Evolutionary conservation across 2,329 filamentous ascomycete species (phyloP), one percentile per base, ranked within the genome.

Genomic region (Zelopaecilomyces penicillatus): DNA sequence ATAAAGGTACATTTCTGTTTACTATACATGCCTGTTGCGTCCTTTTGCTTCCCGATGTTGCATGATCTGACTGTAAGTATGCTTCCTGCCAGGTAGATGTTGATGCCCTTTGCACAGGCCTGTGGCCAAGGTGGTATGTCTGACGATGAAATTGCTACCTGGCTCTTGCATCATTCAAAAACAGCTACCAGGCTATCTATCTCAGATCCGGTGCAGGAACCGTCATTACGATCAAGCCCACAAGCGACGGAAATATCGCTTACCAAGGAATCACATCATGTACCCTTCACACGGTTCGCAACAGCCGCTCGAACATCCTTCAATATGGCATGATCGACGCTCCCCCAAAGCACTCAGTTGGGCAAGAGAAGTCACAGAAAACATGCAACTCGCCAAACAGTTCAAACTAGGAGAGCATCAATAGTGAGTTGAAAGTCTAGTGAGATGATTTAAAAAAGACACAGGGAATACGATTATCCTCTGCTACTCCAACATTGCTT

Each of bases 321-420:
- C 44, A 39, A 43, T 28, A 47, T 43, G 36, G 48, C 34, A 43
- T 37, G n/a, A 45, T 50, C 30, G 42, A 50, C 30, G 42, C 45
- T 10, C 40, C 45, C 29, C 36, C 37, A 50, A 50, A 27, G 12
- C 42, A n/a, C 4, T 31, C 42, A 43, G 45, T 35, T 45, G 45
- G 36, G 46, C 38, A 9, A 51, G 41, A 42, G 36, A 48, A 39
- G 34, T 53, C 12, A 53, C 43, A n/a, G 47, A 52, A 30, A 48
- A 51, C 19, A 53, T 53, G 42, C 39, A 33, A 29, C 44, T 51
- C 8, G 46, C 44, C 30, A 42, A 50, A 27, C 29, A 49, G 39
- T 19, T 38, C 30, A 42, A 49, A 5, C 41, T 51, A 10, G 30
- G 42, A 28, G 2, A 39, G 5, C 28, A 47, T 35, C 41, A n/a